Conservation (phyloP, 768 basidiomycete species). For the Naematelia aurantialba region DNA sequence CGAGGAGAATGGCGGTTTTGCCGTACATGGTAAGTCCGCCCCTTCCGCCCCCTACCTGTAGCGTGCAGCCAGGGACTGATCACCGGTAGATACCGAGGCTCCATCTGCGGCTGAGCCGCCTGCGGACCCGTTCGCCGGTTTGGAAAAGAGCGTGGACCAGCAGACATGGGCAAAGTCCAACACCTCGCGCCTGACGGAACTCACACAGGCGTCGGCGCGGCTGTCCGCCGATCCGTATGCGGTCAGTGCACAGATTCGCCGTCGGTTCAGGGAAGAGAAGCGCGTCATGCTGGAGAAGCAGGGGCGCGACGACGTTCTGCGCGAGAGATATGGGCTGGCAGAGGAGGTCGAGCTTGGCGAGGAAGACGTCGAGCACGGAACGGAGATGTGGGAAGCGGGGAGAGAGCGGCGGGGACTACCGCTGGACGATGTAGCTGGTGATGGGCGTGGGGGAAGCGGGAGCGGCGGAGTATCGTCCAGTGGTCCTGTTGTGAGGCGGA, state of each 20-base stretch:
- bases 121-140: constrained; percentile 77
- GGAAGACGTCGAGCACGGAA: constrained; percentile 56
- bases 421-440: constrained; percentile 1
- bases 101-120: constrained; percentile 55
- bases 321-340: constrained; percentile 72
- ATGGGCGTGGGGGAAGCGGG: constrained; percentile 7
- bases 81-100: constrained; percentile 64
- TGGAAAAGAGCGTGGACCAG: constrained; percentile 85
- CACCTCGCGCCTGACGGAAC: constrained; percentile 72
- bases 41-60: neutral
- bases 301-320: constrained; percentile 66
- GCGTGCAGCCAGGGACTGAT: neutral
- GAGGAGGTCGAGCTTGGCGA: constrained; percentile 61
- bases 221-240: constrained; percentile 82
- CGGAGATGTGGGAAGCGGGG: constrained; percentile 60
- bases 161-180: constrained; percentile 68
- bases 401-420: constrained; percentile 54
- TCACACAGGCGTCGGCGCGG: constrained; percentile 71
- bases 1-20: constrained; percentile 89
- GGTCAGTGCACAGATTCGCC: constrained; percentile 69
- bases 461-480: constrained; percentile 4
- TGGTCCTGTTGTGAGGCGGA: constrained; percentile 10
- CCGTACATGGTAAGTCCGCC: constrained; percentile 64
- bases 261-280: constrained; percentile 82
- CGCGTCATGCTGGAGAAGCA: constrained; percentile 68